Base-by-base conservation (phyloP, 2,329 filamentous ascomycete species). In the Aspergillus ochraceus region DNA sequence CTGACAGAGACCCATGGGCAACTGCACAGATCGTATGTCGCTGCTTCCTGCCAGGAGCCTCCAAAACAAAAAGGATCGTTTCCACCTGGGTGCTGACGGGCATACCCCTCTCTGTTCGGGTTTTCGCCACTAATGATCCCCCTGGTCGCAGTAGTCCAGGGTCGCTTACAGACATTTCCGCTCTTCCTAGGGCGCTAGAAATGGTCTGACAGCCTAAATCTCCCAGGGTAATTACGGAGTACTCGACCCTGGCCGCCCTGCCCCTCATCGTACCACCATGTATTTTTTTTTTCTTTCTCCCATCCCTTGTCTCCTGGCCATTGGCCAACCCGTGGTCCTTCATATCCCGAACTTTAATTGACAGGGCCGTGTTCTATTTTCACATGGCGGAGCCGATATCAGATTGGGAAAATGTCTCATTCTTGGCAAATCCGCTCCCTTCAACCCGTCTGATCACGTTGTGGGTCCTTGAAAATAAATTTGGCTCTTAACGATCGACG, bases 151-250 rank as follows among this genome's bases (percentile, higher is more conserved):
- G 39, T 26, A 19, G 24, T 22, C 53, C 24, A 32, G 22, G 39
- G 24, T 55, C 42, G 42, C 42, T 46, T 55, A n/a, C 10, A 47
- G 20, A 20, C 39, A 30, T 17, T 42, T 45, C 32, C 12, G 8
- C 20, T 42, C 30, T 52, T 29, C 32, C 26, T 20, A 32, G 51
- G 42, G 24, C 61, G 51, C 58, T 58, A 60, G 55, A 42, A 30
- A 59, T 63, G 61, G 61, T 53, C 61, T 57, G 59, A 61, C 61
- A 59, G 56, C 42, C 58, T 63, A 59, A 49, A 46, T 14, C 30
- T 29, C 39, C 57, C 17, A 52, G 47, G 39, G 52, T 42, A 24
- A 52, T 59, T 49, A 42, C 26, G 10, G 36, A 47, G 20, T 22
- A 47, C 4, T 20, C 45, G 45, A 24, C 45, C 45, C 45, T 47